Base-by-base conservation (phyloP, 1,284 basidiomycete genomes). In the Meira miltonrushii region DNA sequence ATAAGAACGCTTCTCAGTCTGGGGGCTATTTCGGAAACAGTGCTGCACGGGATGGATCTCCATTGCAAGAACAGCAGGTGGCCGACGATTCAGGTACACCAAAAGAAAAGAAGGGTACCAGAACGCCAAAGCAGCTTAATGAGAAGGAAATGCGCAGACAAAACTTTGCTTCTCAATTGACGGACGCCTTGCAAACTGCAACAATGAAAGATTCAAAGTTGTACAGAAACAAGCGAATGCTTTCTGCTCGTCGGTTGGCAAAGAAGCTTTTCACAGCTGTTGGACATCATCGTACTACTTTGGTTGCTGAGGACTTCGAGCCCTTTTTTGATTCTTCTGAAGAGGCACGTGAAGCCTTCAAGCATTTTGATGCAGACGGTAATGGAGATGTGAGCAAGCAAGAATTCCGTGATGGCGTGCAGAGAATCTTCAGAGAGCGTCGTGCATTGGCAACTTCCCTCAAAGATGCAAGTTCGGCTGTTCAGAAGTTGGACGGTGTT, bases 331-430 rank as follows among this genome's bases (percentile, higher is more conserved):
- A 82, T 53, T 83, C 84, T 0, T 84, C 84, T 39, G 80, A 83
- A 11, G 88, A 90, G 71, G 89, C 89, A 28, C 85, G 86, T 65
- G 73, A 84, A 25, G 89, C 88, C 1, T 91, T 91, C 67, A 80
- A 81, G 17, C 70, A 90, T 6, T 91, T 91, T 64, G 89, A 91
- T 75, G 87, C 87, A 71, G 89, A 91, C 73, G 85, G 83, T 13
- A 91, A 91, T 69, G 89, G 88, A 9, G 88, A 90, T 69, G 88
- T 91, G 58, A 83, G 82, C 15, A 89, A 86, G 76, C 82, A 81
- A 38, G 89, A 91, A 79, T 91, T 91, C 88, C 84, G 89, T 46
- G 87, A 89, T 71, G 88, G 87, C 1, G 89, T 91, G 2, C 86
- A 89, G 68, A 81, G 88, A 37, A 90, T 91, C 54, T 91, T 90